phyloP scores from a whole-genome alignment of 2,329 filamentous ascomycete genomes.

The Nothophaeocryptopus gaeumannii region DNA sequence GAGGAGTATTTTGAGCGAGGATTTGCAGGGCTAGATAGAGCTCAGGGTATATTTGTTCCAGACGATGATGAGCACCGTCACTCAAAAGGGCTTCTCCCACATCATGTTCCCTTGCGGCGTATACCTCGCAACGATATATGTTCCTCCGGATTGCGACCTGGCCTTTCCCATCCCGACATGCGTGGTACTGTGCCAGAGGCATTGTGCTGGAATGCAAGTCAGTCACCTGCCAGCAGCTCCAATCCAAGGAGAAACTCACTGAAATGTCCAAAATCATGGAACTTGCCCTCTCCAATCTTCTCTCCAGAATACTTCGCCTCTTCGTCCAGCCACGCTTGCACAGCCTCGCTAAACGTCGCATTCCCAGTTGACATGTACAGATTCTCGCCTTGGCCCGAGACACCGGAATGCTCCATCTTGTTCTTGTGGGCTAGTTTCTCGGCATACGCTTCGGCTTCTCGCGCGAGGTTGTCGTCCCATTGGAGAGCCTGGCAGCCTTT shows the following conservation, averaged over 20 bases:
- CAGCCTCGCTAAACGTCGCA: slow-evolving; percentile 25
- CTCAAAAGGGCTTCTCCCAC: too few species aligned
- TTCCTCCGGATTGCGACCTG: slow-evolving; percentile 4
- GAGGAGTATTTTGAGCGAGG: too few species aligned
- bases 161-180: slow-evolving; percentile 18
- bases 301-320: slow-evolving; percentile 36
- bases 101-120: slow-evolving; percentile 10
- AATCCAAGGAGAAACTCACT: slow-evolving; percentile 6
- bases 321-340: slow-evolving; percentile 37
- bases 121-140: slow-evolving; percentile 18
- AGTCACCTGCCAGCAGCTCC: too few species aligned
- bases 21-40: too few species aligned
- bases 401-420: not conserved
- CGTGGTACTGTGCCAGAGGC: slow-evolving; percentile 12
- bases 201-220: not conserved
- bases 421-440: slow-evolving; percentile 9
- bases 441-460: slow-evolving; percentile 14
- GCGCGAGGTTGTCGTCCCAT: slow-evolving; percentile 18
- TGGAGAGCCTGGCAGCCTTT: slow-evolving; percentile 1
- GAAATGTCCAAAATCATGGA: slow-evolving; percentile 36
- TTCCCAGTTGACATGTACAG: slow-evolving; percentile 31
- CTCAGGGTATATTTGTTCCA: too few species aligned
- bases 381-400: slow-evolving; percentile 34
- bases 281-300: slow-evolving; percentile 37
- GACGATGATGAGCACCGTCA: too few species aligned